Percentiles rank a stretch among this genome's conserved stretches.
Evolutionary conservation across 148 eudicot species (phyloP).

Genomic region (Persicaria tinctoria): DNA sequence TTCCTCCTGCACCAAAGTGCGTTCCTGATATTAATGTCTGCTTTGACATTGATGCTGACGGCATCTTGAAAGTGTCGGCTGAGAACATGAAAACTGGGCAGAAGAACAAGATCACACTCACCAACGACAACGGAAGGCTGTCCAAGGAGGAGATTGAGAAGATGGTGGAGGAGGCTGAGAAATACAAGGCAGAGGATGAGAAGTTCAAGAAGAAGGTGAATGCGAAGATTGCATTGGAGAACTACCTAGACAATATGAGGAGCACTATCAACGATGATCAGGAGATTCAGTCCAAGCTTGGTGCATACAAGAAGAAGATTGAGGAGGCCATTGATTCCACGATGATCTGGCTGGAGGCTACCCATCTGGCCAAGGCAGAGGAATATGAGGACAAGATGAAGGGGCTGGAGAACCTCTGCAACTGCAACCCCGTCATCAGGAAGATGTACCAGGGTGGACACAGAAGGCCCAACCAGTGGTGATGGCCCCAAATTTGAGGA

Average conservation of each 20-base stretch:
- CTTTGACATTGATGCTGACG: constrained; percentile 6
- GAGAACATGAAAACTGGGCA: constrained; percentile 13
- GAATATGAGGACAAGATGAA: constrained; percentile 7
- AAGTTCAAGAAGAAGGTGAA: constrained; percentile 13
- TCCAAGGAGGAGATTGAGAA: constrained; percentile 13
- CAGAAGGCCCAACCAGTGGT: constrained; percentile 11
- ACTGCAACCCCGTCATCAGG: not conserved
- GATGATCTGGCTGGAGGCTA: constrained; percentile 9
- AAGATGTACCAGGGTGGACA: constrained; percentile 12
- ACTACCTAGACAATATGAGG: constrained; percentile 7
- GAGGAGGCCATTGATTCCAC: constrained; percentile 10
- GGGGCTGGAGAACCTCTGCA: constrained; percentile 12
- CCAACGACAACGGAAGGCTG: constrained; percentile 4
- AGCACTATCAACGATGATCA: constrained; percentile 12
- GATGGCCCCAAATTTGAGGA: constrained; percentile 15
- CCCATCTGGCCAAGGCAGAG: constrained; percentile 2
- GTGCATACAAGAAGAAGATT: constrained; percentile 7
- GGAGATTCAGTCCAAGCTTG: constrained; percentile 1
- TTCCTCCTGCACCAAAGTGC: not conserved
- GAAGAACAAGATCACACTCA: constrained; percentile 14
- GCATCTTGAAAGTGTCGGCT: constrained; percentile 11
- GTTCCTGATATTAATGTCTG: not conserved
- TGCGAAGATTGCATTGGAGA: constrained; percentile 8
- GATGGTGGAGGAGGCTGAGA: constrained; percentile 13
- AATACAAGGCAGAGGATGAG: constrained; percentile 14